These are phyloP conservation scores for Globisporangium megalacanthum DNA, from an alignment of 352 stramenopile species.

Conservation along the genomic window DNA sequence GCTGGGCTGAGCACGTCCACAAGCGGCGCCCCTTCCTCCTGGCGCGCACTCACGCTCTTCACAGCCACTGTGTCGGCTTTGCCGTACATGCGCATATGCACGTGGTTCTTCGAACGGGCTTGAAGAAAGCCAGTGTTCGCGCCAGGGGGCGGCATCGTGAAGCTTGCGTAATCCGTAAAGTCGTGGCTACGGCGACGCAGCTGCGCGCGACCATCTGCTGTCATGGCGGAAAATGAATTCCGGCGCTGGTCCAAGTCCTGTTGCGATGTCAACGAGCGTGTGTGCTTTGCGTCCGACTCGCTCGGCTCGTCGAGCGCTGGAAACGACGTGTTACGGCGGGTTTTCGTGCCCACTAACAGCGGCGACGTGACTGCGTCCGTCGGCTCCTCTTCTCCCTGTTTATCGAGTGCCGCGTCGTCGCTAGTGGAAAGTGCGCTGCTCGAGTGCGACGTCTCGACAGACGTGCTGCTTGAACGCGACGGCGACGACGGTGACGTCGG, in stretches of 20 bases:
- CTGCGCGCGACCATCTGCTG: constrained; percentile 33
- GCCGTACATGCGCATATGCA: constrained; percentile 60
- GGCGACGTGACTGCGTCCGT: constrained; percentile 14
- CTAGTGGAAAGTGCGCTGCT: neutral
- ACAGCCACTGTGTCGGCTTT: constrained; percentile 18
- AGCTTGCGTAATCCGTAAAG: constrained; percentile 24
- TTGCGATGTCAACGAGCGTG: constrained; percentile 30
- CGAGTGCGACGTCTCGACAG: neutral
- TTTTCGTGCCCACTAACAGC: constrained; percentile 4
- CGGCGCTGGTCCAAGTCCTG: constrained; percentile 34
- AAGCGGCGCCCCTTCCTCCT: constrained; percentile 33
- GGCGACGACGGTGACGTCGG: constrained; percentile 14
- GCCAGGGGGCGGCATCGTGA: constrained; percentile 18
- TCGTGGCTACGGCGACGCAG: constrained; percentile 46
- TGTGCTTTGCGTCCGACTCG: constrained; percentile 12
- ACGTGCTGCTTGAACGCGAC: constrained; percentile 5
- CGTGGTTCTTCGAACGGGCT: constrained; percentile 22
- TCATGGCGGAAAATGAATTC: constrained; percentile 36
- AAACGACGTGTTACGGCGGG: constrained; percentile 7
- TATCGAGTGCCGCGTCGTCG: neutral
- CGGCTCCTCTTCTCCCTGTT: constrained; percentile 9
- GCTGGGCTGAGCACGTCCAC: constrained; percentile 36
- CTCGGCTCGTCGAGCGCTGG: constrained; percentile 5
- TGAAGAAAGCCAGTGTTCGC: constrained; percentile 10
- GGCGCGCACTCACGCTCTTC: constrained; percentile 20